Base-by-base conservation (phyloP, 208 protist genomes). In the Leptomonas pyrrhocoris region DNA sequence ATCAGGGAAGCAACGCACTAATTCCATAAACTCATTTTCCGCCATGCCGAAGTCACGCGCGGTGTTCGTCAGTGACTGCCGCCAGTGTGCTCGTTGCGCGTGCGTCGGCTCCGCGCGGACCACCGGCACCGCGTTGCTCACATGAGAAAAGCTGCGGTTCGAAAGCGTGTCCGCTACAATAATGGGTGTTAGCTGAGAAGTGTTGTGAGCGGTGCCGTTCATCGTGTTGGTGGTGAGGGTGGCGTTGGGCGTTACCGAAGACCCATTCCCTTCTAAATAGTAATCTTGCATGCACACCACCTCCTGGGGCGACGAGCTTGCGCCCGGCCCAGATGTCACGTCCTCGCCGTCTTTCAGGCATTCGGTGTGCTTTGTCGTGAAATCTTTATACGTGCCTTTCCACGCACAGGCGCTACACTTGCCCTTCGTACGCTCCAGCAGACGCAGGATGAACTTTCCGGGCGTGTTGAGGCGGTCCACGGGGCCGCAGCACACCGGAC, bases 381-480 rank as follows among this genome's bases (percentile, higher is more conserved):
- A 89, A 3, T 89, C 76, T 31, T 80, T 73, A 70, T 84, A 81
- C 5, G 70, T 81, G 48, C 86, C 86, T 15, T 67, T 81, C 86
- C 86, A 92, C 36, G 58, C 30, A 45, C 86, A 92, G 12, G 63
- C 51, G 42, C 77, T 85, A n/a, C 86, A 89, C n/a, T 61, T 59
- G n/a, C 83, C 78, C 25, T 59, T 62, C 27, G 64, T 63, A 19
- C 74, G 77, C 53, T 78, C 73, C 21, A 84, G 73, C 42, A 92
- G 76, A 28, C 82, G 77, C 6, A 87, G 60, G 28, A 92, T 73
- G 15, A 80, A 77, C 28, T 72, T 61, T 21, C 85, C 83, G 1
- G 83, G 83, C 6, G 61, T 62, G 28, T 55, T 55, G 38, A 74
- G 56, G 7, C 50, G 34, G 43, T 64, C 74, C 16, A 87, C 73